phyloP scores from a whole-genome alignment of 306 rosid species.

The Myrica gale region DNA sequence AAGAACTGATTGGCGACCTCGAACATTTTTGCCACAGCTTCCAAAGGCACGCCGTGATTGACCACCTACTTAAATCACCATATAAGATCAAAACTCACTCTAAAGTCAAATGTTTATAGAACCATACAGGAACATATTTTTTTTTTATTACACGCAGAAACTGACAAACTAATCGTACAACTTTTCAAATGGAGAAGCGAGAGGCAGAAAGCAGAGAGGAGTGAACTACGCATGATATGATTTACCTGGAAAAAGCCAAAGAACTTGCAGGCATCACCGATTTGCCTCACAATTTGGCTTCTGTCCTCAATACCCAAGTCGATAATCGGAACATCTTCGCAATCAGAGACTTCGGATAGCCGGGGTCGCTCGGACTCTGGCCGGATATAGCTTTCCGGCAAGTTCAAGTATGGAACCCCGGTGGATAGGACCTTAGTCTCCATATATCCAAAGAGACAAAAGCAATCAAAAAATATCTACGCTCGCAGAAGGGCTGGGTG shows the following conservation, averaged over 20 bases:
- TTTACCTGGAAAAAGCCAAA: slow-evolving; percentile 87
- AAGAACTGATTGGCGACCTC: slow-evolving; percentile 65
- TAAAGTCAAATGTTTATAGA: no score
- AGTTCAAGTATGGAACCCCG: slow-evolving; percentile 39
- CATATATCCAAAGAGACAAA: slow-evolving; percentile 35
- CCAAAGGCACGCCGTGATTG: slow-evolving; percentile 67
- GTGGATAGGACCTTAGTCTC: slow-evolving; percentile 57
- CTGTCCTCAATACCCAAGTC: slow-evolving; percentile 50
- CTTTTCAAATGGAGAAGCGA: not conserved
- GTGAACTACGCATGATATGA: no score
- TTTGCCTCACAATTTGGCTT: slow-evolving; percentile 30
- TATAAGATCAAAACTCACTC: no score
- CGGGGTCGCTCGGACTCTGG: slow-evolving; percentile 88
- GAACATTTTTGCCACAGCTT: slow-evolving; percentile 45
- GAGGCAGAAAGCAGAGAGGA: no score
- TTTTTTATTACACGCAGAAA: no score
- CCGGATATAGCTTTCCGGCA: slow-evolving; percentile 69
- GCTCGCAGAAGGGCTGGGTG: not conserved
- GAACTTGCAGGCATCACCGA: slow-evolving; percentile 64
- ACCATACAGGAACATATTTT: not conserved
- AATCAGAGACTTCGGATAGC: slow-evolving; percentile 50
- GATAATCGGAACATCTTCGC: slow-evolving; percentile 65
- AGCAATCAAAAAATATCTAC: not conserved
- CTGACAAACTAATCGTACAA: not conserved
- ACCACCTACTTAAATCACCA: slow-evolving; percentile 44